Evolutionary conservation across 2,329 filamentous ascomycete genomes (phyloP).

Genomic region (Periconia macrospinosa): DNA sequence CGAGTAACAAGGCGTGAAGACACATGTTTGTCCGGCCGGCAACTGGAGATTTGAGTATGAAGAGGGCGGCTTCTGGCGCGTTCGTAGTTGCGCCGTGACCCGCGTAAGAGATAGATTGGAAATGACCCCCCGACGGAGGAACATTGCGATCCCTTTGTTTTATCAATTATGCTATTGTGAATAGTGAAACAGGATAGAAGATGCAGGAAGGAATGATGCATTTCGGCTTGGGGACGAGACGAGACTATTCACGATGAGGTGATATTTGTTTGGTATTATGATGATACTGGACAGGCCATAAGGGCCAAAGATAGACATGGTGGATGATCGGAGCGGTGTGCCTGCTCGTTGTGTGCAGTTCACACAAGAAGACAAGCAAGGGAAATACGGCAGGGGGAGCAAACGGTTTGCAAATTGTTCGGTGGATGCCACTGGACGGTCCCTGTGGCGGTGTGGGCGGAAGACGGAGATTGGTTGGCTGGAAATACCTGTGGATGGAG

Average conservation of each 20-base stretch:
- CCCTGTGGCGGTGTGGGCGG: conserved; percentile 19
- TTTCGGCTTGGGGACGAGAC: too few species aligned
- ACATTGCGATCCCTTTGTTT: not conserved
- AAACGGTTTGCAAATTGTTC: not conserved
- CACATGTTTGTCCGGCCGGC: too few species aligned
- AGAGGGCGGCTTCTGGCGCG: too few species aligned
- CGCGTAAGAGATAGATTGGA: not conserved
- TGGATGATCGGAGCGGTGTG: not conserved
- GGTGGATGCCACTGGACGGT: not conserved
- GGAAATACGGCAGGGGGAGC: not conserved
- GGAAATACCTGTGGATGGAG: conserved; percentile 6
- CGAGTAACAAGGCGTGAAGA: too few species aligned
- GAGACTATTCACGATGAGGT: too few species aligned
- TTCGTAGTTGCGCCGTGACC: too few species aligned
- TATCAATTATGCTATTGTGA: not conserved
- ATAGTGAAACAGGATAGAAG: not conserved
- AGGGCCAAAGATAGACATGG: not conserved
- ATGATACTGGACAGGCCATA: too few species aligned
- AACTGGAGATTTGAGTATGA: too few species aligned
- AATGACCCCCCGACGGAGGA: not conserved
- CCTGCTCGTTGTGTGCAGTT: not conserved
- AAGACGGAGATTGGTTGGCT: conserved; percentile 17
- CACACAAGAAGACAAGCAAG: not conserved
- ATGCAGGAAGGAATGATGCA: not conserved
- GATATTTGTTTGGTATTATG: too few species aligned